phyloP scores from a whole-genome alignment of 2,329 filamentous ascomycete species.

The Fusarium coffeatum region DNA sequence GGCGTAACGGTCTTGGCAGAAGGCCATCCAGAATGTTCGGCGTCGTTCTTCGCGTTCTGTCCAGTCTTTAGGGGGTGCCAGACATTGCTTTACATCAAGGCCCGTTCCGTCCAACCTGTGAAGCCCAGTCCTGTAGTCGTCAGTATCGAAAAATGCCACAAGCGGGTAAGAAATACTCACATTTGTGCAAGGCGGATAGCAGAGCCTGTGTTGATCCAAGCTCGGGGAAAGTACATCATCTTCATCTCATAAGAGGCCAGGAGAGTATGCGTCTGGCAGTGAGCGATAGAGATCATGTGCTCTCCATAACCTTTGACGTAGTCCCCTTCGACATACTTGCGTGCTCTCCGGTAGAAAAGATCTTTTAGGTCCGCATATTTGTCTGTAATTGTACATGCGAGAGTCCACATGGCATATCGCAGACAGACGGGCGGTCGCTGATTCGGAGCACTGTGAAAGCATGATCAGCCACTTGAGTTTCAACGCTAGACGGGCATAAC shows the following conservation, averaged over 20 bases:
- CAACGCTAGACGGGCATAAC: conserved; percentile 41
- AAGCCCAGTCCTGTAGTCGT: conserved; percentile 80
- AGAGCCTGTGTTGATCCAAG: conserved; percentile 91
- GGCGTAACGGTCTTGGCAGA: conserved; percentile 89
- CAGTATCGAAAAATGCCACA: conserved; percentile 26
- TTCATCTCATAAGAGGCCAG: conserved; percentile 92
- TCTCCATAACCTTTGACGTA: conserved; percentile 95
- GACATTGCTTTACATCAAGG: conserved; percentile 91
- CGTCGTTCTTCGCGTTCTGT: conserved; percentile 92
- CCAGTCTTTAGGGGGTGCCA: conserved; percentile 90
- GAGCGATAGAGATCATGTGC: conserved; percentile 83
- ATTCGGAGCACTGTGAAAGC: conserved; percentile 70
- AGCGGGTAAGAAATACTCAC: conserved; percentile 57
- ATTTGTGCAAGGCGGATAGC: conserved; percentile 86
- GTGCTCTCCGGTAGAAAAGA: conserved; percentile 87
- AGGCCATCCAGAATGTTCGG: conserved; percentile 94
- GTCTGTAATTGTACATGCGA: conserved; percentile 86
- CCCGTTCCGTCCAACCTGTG: conserved; percentile 86
- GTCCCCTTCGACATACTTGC: conserved; percentile 90
- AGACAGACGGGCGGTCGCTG: conserved; percentile 88
- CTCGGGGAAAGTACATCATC: conserved; percentile 95
- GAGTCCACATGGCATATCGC: conserved; percentile 95
- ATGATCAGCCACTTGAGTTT: conserved; percentile 22
- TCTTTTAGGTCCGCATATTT: conserved; percentile 84
- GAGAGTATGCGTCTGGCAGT: conserved; percentile 86